Evolutionary conservation across 1,139 yeast species (phyloP), one percentile per base, ranked within the genome.

Genomic region (Pichia sp.): DNA sequence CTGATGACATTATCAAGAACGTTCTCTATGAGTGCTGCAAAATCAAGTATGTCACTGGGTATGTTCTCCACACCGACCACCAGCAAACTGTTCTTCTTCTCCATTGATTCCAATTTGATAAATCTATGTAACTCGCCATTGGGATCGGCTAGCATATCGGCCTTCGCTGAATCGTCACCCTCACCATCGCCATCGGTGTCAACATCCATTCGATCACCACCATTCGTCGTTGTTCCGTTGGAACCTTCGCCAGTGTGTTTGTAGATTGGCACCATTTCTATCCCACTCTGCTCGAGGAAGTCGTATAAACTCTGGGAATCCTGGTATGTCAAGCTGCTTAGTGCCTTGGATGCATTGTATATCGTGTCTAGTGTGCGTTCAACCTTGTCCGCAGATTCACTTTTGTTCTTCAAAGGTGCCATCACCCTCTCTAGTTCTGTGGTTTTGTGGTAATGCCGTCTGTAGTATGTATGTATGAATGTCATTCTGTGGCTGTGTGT

Each of bases 1-100:
- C 35, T 30, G 8, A 59, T 22, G 8, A 46, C 17, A 34, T 41
- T 40, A 7, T 34, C 44, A 21, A 53, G 9, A 10, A 52, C 19
- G 24, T 44, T 47, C 30, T 53, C 57, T 34, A 46, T 28, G n/a
- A 53, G 32, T 12, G 45, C 35, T 10, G 18, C 32, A 21, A 40
- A 51, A 10, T 30, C 33, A 4, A 49, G 17, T 2, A 53, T 34
- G 12, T 35, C 35, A 12, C 30, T 36, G 2, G 54, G 50, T 2
- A 53, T 20, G 12, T 42, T 37, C 3, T 5, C 5, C 3, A 51
- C 18, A 5, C 43, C 32, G 4, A 45, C 19, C 17, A 44, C 28
- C 11, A 48, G 12, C 2, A 14, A 18, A 3, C 11, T 36, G 2
- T 15, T n/a, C 7, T 30, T 35, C 9, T 18, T n/a, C 15, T 32